Percentiles rank a stretch among this genome's conserved stretches.
phyloP scores from a whole-genome alignment of 108 stramenopile species.

The Fistulifera pelliculosa region DNA sequence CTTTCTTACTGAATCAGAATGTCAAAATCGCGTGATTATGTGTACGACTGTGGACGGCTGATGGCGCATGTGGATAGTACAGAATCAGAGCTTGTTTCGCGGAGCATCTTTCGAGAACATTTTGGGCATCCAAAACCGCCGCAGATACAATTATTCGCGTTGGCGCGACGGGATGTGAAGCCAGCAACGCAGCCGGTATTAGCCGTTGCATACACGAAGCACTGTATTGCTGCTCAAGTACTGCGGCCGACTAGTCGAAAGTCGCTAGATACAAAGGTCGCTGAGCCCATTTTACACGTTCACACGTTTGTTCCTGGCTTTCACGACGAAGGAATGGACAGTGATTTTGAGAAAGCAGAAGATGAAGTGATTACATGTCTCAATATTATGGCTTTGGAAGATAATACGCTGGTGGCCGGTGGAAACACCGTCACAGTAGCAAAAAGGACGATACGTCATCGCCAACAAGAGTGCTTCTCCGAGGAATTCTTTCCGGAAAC shows the following conservation, averaged over 20 bases:
- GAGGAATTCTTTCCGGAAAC: neutral
- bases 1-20: too few relatives aligned
- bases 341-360: slow-evolving; percentile 9
- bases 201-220: neutral
- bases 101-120: neutral
- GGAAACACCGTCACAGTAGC: neutral
- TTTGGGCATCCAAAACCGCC: slow-evolving; percentile 3
- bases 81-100: too few relatives aligned
- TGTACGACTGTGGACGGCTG: too few relatives aligned
- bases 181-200: neutral
- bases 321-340: too few relatives aligned
- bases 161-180: neutral
- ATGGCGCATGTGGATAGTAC: too few relatives aligned
- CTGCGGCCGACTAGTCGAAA: neutral
- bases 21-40: too few relatives aligned
- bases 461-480: neutral
- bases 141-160: neutral
- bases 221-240: slow-evolving; percentile 4
- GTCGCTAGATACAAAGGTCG: neutral
- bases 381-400: slow-evolving; percentile 20
- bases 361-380: slow-evolving; percentile 33
- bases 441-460: neutral
- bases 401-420: slow-evolving; percentile 7
- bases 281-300: neutral
- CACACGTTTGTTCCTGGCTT: neutral